phyloP scores from a whole-genome alignment of 768 basidiomycete species.

The Hericium erinaceus region DNA sequence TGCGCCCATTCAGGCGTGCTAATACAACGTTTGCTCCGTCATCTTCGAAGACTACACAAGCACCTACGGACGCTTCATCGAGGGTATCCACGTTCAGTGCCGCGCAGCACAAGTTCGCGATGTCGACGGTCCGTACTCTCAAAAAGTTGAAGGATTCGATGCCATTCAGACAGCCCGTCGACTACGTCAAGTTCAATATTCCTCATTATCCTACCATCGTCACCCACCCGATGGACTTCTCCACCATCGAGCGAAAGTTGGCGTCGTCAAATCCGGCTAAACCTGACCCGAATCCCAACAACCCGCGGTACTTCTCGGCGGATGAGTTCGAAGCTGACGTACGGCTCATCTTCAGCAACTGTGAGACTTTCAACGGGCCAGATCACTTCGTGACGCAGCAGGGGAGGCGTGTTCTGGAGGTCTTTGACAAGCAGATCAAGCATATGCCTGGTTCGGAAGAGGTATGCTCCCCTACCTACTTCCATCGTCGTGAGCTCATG shows the following conservation, averaged over 20 bases:
- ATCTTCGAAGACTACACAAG: slow-evolving; percentile 7
- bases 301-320: slow-evolving; percentile 67
- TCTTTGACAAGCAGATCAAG: slow-evolving; percentile 84
- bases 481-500: background rate
- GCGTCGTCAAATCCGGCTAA: slow-evolving; percentile 68
- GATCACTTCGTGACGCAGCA: slow-evolving; percentile 73
- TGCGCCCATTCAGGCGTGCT: slow-evolving; percentile 48
- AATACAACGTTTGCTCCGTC: slow-evolving; percentile 35
- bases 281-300: slow-evolving; percentile 56
- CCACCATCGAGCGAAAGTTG: slow-evolving; percentile 87
- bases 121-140: slow-evolving; percentile 66
- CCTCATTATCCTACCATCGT: slow-evolving; percentile 87
- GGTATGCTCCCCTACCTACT: slow-evolving; percentile 34
- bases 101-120: slow-evolving; percentile 72
- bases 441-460: slow-evolving; percentile 71
- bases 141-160: slow-evolving; percentile 80
- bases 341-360: slow-evolving; percentile 82
- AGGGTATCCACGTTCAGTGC: slow-evolving; percentile 44
- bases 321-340: slow-evolving; percentile 84
- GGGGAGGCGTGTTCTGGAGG: slow-evolving; percentile 73
- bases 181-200: slow-evolving; percentile 70
- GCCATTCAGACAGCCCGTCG: slow-evolving; percentile 84
- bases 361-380: slow-evolving; percentile 85
- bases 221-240: slow-evolving; percentile 89
- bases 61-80: slow-evolving; percentile 16